Evolutionary conservation across 805 yeast genomes (phyloP).

Genomic region (Metschnikowia lochheadii): DNA sequence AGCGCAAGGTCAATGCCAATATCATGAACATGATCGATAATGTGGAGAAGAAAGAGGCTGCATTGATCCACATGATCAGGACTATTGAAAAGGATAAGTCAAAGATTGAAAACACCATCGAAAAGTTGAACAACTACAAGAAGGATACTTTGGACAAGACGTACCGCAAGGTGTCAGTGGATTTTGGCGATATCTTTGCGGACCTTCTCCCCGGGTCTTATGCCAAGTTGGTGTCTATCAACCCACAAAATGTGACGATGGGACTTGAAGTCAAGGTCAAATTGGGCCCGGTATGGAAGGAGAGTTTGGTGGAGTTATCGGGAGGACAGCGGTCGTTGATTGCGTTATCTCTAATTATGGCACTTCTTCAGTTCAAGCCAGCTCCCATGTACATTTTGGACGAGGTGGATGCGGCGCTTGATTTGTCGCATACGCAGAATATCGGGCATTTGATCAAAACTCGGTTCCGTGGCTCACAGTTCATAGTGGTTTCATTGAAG

Average conservation of each 20-base stretch:
- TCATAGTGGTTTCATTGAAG: conserved; percentile 91
- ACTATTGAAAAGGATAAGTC: conserved; percentile 86
- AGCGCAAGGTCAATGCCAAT: conserved; percentile 75
- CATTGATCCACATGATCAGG: conserved; percentile 72
- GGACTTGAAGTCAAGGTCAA: conserved; percentile 90
- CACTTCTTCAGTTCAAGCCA: conserved; percentile 89
- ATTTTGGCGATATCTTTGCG: conserved; percentile 85
- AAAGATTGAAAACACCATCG: conserved; percentile 85
- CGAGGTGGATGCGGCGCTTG: conserved; percentile 98
- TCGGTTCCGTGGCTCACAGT: conserved; percentile 91
- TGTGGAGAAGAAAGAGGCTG: conserved; percentile 80
- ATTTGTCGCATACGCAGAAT: conserved; percentile 93
- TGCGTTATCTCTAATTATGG: conserved; percentile 88
- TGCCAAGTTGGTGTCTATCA: conserved; percentile 82
- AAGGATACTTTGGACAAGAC: conserved; percentile 77
- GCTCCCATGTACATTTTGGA: conserved; percentile 98
- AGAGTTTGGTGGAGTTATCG: conserved; percentile 86
- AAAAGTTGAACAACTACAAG: conserved; percentile 79
- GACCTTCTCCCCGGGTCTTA: conserved; percentile 86
- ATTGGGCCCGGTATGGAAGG: conserved; percentile 93
- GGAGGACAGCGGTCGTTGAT: conserved; percentile 97
- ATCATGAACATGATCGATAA: conserved; percentile 89
- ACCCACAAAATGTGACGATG: conserved; percentile 76
- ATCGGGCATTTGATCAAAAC: conserved; percentile 96
- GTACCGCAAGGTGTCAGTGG: conserved; percentile 80